Percentiles rank a stretch among this genome's conserved stretches.
Evolutionary conservation across 495 filamentous ascomycete species (phyloP).

Genomic region (Xylaria bambusicola): DNA sequence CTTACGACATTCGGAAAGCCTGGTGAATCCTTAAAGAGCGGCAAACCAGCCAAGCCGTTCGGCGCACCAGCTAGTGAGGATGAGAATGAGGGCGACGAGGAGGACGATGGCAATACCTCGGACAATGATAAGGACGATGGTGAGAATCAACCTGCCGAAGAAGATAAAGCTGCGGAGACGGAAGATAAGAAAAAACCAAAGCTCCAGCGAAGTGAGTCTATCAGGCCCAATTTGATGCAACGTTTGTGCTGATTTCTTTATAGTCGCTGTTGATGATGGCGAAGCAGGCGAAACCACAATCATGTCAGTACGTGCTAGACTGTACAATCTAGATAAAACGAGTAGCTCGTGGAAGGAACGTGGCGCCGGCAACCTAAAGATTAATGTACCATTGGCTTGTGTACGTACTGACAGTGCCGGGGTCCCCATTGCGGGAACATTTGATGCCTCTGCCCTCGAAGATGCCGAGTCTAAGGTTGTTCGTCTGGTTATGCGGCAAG

Average conservation of each 20-base stretch:
- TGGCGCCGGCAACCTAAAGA: conserved; percentile 77
- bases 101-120: conserved; percentile 44
- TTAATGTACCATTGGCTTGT: conserved; percentile 67
- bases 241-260: conserved; percentile 26
- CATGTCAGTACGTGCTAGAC: conserved; percentile 67
- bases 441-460: conserved; percentile 51
- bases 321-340: conserved; percentile 72
- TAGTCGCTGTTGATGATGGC: conserved; percentile 59
- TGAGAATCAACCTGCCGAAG: conserved; percentile 34
- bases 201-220: conserved; percentile 58
- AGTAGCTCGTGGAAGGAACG: conserved; percentile 75
- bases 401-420: conserved; percentile 50
- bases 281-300: conserved; percentile 76
- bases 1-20: conserved; percentile 71
- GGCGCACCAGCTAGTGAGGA: conserved; percentile 69
- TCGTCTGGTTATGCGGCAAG: conserved; percentile 84
- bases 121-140: conserved; percentile 46
- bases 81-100: conserved; percentile 51
- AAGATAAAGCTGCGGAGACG: conserved; percentile 44
- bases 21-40: conserved; percentile 55
- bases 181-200: conserved; percentile 67
- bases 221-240: conserved; percentile 4
- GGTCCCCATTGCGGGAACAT: conserved; percentile 41
- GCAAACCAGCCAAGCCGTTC: conserved; percentile 66
- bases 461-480: conserved; percentile 51